Evolutionary conservation across 2,329 filamentous ascomycete genomes (phyloP).

Genomic region (Cercospora canescens): DNA sequence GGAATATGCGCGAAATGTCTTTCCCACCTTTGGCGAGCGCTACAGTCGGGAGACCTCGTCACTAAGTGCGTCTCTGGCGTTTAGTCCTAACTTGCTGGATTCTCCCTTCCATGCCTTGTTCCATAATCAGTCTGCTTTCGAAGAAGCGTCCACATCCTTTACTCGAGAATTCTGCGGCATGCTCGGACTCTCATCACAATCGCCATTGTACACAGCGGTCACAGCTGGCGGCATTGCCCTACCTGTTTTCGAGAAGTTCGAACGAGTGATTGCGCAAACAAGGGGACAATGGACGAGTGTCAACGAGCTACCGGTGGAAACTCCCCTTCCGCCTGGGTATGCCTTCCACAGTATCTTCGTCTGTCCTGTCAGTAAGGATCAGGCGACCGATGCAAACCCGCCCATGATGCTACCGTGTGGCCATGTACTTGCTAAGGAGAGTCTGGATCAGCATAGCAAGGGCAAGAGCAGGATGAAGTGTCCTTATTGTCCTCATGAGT

Average conservation of each 20-base stretch:
- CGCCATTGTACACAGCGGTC: slow-evolving; percentile 86
- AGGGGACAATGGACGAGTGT: slow-evolving; percentile 93
- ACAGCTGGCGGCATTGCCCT: slow-evolving; percentile 92
- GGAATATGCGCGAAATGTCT: slow-evolving; percentile 72
- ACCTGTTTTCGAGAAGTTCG: slow-evolving; percentile 84
- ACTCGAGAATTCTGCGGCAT: slow-evolving; percentile 81
- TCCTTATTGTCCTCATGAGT: slow-evolving; percentile 90
- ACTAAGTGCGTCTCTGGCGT: slow-evolving; percentile 79
- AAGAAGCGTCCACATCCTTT: slow-evolving; percentile 82
- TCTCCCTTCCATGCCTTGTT: slow-evolving; percentile 84
- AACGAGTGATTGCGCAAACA: slow-evolving; percentile 82
- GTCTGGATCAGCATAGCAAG: slow-evolving; percentile 76
- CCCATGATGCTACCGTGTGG: slow-evolving; percentile 97
- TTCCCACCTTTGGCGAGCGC: slow-evolving; percentile 70
- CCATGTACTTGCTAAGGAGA: slow-evolving; percentile 88
- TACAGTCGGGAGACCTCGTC: slow-evolving; percentile 79
- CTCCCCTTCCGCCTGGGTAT: slow-evolving; percentile 63
- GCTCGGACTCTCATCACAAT: slow-evolving; percentile 85
- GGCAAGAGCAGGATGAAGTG: slow-evolving; percentile 79
- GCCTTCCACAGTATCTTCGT: slow-evolving; percentile 96
- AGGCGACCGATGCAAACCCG: slow-evolving; percentile 88
- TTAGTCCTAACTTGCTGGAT: slow-evolving; percentile 67
- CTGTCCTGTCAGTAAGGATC: slow-evolving; percentile 94
- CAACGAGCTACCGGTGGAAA: slow-evolving; percentile 79
- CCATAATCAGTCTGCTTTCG: slow-evolving; percentile 72